Conservation (phyloP, 2,329 filamentous ascomycete species). For the Venturia oleaginea region DNA sequence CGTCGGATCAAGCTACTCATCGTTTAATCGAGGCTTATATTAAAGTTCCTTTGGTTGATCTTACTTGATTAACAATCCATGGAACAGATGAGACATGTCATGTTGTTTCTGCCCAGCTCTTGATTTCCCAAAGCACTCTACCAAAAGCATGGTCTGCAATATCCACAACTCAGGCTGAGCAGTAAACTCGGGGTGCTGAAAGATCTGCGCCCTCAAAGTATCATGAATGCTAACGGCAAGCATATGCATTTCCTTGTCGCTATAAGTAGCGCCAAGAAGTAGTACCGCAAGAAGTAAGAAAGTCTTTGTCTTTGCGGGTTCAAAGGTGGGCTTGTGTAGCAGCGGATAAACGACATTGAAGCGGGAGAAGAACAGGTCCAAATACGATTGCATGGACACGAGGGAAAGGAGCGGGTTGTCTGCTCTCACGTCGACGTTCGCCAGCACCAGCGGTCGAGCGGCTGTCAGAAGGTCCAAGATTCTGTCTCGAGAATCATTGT, state of each 20-base stretch:
- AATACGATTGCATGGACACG: slow-evolving; percentile 44
- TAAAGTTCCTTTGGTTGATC: not conserved
- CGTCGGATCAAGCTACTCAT: slow-evolving; percentile 34
- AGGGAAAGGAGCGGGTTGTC: slow-evolving; percentile 45
- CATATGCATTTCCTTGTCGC: slow-evolving; percentile 49
- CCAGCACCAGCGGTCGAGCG: slow-evolving; percentile 39
- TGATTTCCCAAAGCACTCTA: slow-evolving; percentile 57
- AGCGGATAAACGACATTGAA: slow-evolving; percentile 54
- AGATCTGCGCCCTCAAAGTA: slow-evolving; percentile 49
- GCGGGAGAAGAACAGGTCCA: slow-evolving; percentile 50
- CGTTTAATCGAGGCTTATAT: not conserved
- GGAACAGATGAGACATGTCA: slow-evolving; percentile 54
- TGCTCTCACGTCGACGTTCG: slow-evolving; percentile 37
- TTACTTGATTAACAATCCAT: slow-evolving; percentile 44
- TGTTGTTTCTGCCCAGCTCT: slow-evolving; percentile 54
- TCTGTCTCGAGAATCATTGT: slow-evolving; percentile 32
- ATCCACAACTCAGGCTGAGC: slow-evolving; percentile 53
- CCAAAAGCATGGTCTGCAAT: slow-evolving; percentile 50
- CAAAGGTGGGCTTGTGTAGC: slow-evolving; percentile 50
- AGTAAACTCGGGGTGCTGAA: slow-evolving; percentile 48
- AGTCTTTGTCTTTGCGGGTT: slow-evolving; percentile 40
- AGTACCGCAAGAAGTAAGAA: slow-evolving; percentile 47
- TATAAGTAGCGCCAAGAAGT: slow-evolving; percentile 53
- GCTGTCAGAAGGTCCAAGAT: slow-evolving; percentile 44
- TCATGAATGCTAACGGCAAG: slow-evolving; percentile 53